A percentile compares a stretch with the other conserved stretches of the same genome.
Conservation (phyloP, 805 yeast species). For the Ogataea pilisensis region DNA sequence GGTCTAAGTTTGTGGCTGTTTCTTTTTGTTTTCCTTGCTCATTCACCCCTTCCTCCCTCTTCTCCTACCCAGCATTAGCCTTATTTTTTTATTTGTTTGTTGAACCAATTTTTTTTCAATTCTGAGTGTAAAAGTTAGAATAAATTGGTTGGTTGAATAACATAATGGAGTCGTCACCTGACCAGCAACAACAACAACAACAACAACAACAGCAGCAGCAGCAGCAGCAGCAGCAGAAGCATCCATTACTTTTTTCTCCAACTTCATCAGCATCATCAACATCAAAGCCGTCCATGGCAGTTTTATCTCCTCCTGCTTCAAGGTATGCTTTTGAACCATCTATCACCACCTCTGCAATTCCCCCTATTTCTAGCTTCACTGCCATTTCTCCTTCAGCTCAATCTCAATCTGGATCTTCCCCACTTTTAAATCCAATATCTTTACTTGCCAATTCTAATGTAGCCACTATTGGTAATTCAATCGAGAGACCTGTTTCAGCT, state of each 20-base stretch:
- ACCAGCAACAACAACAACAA: neutral
- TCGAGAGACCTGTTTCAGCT: conserved; percentile 15
- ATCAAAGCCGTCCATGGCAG: conserved; percentile 33
- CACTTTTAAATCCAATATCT: conserved; percentile 12
- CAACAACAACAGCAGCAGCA: conserved; percentile 1
- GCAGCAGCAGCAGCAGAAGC: conserved; percentile 9
- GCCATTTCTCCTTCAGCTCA: conserved; percentile 10
- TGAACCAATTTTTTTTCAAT: too few relatives aligned
- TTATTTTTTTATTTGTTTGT: too few relatives aligned
- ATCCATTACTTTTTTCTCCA: conserved; percentile 19
- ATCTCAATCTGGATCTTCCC: conserved; percentile 13
- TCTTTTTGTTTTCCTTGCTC: too few relatives aligned
- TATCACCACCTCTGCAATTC: conserved; percentile 20
- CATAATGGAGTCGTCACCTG: neutral
- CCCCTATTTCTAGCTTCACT: conserved; percentile 18
- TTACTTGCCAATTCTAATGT: neutral
- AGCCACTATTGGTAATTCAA: conserved; percentile 10
- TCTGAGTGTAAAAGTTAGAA: too few relatives aligned
- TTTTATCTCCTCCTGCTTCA: conserved; percentile 40
- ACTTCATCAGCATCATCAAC: conserved; percentile 20
- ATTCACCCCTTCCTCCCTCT: too few relatives aligned
- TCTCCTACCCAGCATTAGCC: too few relatives aligned
- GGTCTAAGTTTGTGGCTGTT: too few relatives aligned
- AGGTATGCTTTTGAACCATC: conserved; percentile 32
- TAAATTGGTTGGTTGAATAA: too few relatives aligned